A percentile compares a stretch with the other conserved stretches of the same genome.
phyloP scores from a whole-genome alignment of 2,329 filamentous ascomycete genomes.

The Truncatella angustata region DNA sequence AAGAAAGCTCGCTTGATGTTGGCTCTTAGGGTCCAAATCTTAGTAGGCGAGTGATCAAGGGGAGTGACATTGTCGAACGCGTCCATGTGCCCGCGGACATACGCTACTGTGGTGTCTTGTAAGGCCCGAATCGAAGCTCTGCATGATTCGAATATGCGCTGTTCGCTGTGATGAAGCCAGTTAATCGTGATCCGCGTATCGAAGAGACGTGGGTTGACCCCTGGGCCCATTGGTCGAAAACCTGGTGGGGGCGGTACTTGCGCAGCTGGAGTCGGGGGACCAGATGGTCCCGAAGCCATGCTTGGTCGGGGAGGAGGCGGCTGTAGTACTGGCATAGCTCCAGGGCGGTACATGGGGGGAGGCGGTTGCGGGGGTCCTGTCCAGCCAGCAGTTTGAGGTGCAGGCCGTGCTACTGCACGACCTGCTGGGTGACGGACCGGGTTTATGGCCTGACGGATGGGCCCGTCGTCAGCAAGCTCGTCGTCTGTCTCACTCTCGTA shows the following conservation, averaged over 20 bases:
- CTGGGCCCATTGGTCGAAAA: neutral
- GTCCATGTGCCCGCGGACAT: slow-evolving; percentile 17
- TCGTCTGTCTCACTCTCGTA: neutral
- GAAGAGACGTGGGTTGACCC: slow-evolving; percentile 10
- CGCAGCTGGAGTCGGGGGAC: neutral
- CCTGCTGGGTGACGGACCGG: neutral
- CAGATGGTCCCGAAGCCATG: neutral
- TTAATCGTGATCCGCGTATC: slow-evolving; percentile 26
- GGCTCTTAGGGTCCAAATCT: slow-evolving; percentile 17
- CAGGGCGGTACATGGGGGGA: neutral
- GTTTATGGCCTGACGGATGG: neutral
- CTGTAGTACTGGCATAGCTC: neutral
- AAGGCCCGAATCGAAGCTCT: slow-evolving; percentile 24
- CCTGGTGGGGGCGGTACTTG: no score
- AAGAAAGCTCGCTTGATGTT: slow-evolving; percentile 20
- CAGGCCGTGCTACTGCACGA: neutral
- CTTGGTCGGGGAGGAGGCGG: neutral
- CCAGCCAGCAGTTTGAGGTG: neutral
- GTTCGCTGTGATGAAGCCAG: slow-evolving; percentile 24
- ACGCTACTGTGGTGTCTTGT: slow-evolving; percentile 20
- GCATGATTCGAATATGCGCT: slow-evolving; percentile 22
- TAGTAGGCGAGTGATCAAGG: neutral
- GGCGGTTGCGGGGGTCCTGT: slow-evolving; percentile 2
- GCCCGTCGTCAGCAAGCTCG: neutral
- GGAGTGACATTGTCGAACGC: slow-evolving; percentile 14